Evolutionary conservation across 495 filamentous ascomycete genomes (phyloP).

Genomic region (Lophiotrema nucula): DNA sequence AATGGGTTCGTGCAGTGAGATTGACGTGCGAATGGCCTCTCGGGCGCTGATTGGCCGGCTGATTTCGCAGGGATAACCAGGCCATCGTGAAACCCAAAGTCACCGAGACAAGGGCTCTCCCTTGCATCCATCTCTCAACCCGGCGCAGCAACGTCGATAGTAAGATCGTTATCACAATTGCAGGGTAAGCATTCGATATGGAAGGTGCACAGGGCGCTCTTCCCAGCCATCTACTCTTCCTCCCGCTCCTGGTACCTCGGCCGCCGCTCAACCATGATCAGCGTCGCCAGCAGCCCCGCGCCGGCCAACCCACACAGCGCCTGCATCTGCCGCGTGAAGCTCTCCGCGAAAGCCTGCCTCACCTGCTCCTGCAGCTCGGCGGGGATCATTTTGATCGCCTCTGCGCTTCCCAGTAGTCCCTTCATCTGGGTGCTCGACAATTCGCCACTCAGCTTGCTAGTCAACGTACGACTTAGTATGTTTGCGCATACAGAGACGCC

Average conservation of each 20-base stretch:
- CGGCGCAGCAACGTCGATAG: too few species aligned
- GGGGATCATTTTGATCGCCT: not conserved
- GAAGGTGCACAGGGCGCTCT: too few species aligned
- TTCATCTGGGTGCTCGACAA: not conserved
- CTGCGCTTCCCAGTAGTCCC: not conserved
- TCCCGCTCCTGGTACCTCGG: not conserved
- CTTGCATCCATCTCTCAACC: too few species aligned
- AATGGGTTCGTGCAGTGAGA: too few species aligned
- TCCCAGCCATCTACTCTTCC: too few species aligned
- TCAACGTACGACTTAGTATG: conserved; percentile 6
- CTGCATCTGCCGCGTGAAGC: conserved; percentile 12
- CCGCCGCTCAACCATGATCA: conserved; percentile 7
- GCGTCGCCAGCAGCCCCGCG: conserved; percentile 4
- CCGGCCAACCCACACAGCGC: not conserved
- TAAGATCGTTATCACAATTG: too few species aligned
- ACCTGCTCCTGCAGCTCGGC: not conserved
- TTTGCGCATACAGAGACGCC: conserved; percentile 13
- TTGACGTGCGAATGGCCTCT: too few species aligned
- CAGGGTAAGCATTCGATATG: too few species aligned
- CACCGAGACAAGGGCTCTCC: too few species aligned
- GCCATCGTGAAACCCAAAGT: too few species aligned
- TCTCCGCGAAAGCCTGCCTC: conserved; percentile 1
- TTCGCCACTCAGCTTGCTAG: not conserved
- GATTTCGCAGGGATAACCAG: too few species aligned
- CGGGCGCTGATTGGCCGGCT: too few species aligned